These are phyloP conservation scores for Anthracocystis setariae DNA, from an alignment of 1,284 basidiomycete species.

Conservation along the genomic window DNA sequence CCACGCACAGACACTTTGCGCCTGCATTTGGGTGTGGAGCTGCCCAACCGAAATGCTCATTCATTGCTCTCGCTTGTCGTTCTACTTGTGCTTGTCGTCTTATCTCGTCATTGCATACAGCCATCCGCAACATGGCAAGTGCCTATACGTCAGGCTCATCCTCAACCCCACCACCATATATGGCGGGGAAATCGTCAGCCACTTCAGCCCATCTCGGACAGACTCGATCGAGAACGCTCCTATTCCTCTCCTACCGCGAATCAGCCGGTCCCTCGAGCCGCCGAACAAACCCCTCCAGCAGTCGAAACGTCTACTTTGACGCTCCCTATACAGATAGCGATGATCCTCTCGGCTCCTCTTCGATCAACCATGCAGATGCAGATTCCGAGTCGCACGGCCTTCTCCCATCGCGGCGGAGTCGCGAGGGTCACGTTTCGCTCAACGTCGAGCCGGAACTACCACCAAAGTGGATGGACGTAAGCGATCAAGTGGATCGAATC, in stretches of 20 bases:
- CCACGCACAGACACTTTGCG: slow-evolving; percentile 11
- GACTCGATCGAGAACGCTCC: slow-evolving; percentile 87
- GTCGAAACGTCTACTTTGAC: slow-evolving; percentile 10
- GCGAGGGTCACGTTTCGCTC: slow-evolving; percentile 29
- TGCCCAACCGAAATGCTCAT: neutral
- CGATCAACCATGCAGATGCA: neutral
- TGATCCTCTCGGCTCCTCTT: slow-evolving; percentile 33
- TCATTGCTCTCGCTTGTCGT: no score
- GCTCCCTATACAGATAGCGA: slow-evolving; percentile 59
- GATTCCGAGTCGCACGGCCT: slow-evolving; percentile 15
- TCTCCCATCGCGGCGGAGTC: slow-evolving; percentile 11
- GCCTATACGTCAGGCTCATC: slow-evolving; percentile 23
- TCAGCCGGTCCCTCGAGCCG: slow-evolving; percentile 70
- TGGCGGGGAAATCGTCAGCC: neutral
- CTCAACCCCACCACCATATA: slow-evolving; percentile 30
- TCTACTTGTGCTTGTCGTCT: no score
- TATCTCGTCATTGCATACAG: no score
- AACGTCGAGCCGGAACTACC: slow-evolving; percentile 42
- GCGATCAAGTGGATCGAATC: slow-evolving; percentile 58
- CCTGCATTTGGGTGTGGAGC: slow-evolving; percentile 1
- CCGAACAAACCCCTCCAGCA: neutral
- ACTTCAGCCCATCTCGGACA: slow-evolving; percentile 37
- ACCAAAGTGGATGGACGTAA: slow-evolving; percentile 65
- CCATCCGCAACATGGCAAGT: slow-evolving; percentile 4
- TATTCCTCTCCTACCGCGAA: slow-evolving; percentile 94